Conservation (phyloP, 768 basidiomycete species). For the Porpolomopsis calyptriformis region DNA sequence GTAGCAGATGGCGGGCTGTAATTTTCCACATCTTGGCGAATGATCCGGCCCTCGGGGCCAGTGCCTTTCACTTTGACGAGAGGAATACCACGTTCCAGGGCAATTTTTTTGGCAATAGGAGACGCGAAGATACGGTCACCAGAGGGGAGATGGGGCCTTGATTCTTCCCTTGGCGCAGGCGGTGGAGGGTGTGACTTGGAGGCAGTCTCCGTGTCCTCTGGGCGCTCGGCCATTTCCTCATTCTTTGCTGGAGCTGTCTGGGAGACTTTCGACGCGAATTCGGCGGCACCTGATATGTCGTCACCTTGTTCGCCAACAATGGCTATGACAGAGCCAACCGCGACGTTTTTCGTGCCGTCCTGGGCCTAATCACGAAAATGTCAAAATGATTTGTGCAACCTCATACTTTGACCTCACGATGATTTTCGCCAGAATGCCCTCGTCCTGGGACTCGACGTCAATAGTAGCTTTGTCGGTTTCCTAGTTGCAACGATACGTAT, state of each 20-base stretch:
- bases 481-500: constrained; percentile 30
- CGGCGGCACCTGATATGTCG: constrained; percentile 74
- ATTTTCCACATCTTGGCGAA: constrained; percentile 89
- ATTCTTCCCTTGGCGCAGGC: constrained; percentile 25
- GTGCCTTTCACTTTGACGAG: constrained; percentile 83
- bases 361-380: constrained; percentile 37
- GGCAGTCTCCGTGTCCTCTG: constrained; percentile 10
- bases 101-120: constrained; percentile 95
- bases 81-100: constrained; percentile 87
- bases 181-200: constrained; percentile 25
- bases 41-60: constrained; percentile 88
- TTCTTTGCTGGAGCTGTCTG: constrained; percentile 33
- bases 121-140: constrained; percentile 89
- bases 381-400: neutral
- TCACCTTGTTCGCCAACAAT: constrained; percentile 93
- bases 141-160: constrained; percentile 45
- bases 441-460: constrained; percentile 98
- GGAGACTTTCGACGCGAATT: constrained; percentile 54
- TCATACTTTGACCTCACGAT: constrained; percentile 46
- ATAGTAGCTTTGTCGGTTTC: constrained; percentile 99
- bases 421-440: constrained; percentile 94
- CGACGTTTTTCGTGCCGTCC: constrained; percentile 80
- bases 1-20: constrained; percentile 53
- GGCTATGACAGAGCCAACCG: constrained; percentile 83
- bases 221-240: constrained; percentile 28